Conservation (phyloP, 2,329 filamentous ascomycete species). For the Monilinia vaccinii-corymbosi region DNA sequence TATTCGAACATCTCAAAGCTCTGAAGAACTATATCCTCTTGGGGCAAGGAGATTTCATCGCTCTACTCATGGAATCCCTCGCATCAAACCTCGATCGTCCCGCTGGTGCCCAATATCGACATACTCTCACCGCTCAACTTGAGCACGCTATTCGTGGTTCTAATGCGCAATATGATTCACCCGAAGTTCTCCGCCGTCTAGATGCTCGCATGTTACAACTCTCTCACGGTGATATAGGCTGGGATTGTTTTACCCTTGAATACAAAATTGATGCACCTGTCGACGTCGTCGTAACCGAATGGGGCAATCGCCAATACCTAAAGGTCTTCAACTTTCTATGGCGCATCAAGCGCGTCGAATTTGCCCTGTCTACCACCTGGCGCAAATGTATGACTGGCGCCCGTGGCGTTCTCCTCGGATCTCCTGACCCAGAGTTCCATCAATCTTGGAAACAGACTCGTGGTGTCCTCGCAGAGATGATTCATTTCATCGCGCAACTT, state of each 20-base stretch:
- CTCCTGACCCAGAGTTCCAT: conserved; percentile 55
- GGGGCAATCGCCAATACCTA: conserved; percentile 90
- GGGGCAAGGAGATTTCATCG: conserved; percentile 95
- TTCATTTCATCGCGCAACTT: conserved; percentile 92
- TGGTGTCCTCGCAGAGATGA: conserved; percentile 91
- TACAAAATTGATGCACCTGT: conserved; percentile 97
- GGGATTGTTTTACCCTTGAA: conserved; percentile 98
- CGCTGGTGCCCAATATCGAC: conserved; percentile 92
- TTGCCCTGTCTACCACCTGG: conserved; percentile 85
- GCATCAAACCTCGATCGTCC: conserved; percentile 88
- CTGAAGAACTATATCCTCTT: conserved; percentile 92
- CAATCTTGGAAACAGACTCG: conserved; percentile 85
- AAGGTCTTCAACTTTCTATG: conserved; percentile 99
- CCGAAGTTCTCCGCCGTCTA: conserved; percentile 81
- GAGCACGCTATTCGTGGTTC: conserved; percentile 96
- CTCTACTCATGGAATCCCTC: conserved; percentile 91
- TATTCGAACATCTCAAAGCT: conserved; percentile 85
- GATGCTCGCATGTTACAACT: conserved; percentile 98
- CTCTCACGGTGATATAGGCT: conserved; percentile 92
- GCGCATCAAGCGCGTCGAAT: conserved; percentile 96
- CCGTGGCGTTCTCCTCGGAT: conserved; percentile 74
- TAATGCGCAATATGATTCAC: conserved; percentile 90
- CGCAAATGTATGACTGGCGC: conserved; percentile 92
- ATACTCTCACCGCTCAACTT: conserved; percentile 93
- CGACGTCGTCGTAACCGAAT: conserved; percentile 93